A percentile compares a stretch with the other conserved stretches of the same genome.
Evolutionary conservation across 2,329 filamentous ascomycete genomes (phyloP).

Genomic region (Pyrenophora teres): DNA sequence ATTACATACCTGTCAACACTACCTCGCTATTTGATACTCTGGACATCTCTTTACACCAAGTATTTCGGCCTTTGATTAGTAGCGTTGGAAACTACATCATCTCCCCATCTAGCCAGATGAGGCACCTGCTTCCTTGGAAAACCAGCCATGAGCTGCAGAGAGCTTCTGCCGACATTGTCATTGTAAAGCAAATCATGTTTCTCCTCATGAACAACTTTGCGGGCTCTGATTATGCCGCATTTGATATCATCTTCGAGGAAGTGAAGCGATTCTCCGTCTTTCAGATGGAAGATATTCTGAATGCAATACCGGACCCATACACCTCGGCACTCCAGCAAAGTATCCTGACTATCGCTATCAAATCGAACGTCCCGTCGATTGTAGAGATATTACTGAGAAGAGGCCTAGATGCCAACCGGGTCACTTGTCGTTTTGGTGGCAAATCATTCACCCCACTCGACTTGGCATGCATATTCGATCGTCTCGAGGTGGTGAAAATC

Average conservation of each 20-base stretch:
- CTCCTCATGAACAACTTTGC: slow-evolving; percentile 14
- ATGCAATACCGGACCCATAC: slow-evolving; percentile 7
- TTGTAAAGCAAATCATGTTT: slow-evolving; percentile 12
- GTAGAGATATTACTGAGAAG: neutral
- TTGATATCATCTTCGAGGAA: slow-evolving; percentile 13
- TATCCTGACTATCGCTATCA: slow-evolving; percentile 14
- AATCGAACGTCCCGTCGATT: slow-evolving; percentile 1
- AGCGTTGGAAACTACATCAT: neutral
- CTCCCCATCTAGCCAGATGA: neutral
- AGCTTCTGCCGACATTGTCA: neutral
- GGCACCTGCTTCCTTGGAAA: slow-evolving; percentile 6
- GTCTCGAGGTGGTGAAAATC: neutral
- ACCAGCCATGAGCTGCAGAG: slow-evolving; percentile 5
- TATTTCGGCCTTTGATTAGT: neutral
- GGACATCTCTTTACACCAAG: neutral
- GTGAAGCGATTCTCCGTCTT: slow-evolving; percentile 1
- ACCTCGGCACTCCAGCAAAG: slow-evolving; percentile 9
- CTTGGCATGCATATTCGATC: neutral
- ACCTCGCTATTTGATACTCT: neutral
- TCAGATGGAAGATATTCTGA: slow-evolving; percentile 8
- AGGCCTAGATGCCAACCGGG: neutral
- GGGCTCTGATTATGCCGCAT: slow-evolving; percentile 1
- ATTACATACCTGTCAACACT: neutral
- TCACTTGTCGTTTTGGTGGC: neutral
- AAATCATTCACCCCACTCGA: neutral